Evolutionary conservation across 345 rosid genomes (phyloP).

Genomic region (Citrus sp.): DNA sequence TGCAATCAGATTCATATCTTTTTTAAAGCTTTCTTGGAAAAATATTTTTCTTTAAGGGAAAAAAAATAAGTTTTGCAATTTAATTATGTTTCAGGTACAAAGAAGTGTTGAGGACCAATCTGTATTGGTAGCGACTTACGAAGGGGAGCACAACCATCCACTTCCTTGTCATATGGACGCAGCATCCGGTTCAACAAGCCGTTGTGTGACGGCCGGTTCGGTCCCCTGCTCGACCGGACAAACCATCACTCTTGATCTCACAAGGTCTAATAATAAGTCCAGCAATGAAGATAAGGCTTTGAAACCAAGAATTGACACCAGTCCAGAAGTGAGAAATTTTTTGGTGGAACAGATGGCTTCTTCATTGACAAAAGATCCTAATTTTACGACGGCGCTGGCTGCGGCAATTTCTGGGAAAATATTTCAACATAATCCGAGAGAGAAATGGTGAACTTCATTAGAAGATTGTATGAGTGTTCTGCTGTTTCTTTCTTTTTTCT

Average conservation of each 20-base stretch:
- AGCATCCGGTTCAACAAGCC: constrained; percentile 39
- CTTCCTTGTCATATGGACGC: constrained; percentile 60
- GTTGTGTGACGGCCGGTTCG: constrained; percentile 31
- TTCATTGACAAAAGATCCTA: constrained; percentile 87
- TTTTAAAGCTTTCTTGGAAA: background rate
- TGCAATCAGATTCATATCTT: background rate
- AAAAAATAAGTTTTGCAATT: background rate
- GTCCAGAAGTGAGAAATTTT: constrained; percentile 53
- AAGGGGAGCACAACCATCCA: constrained; percentile 98
- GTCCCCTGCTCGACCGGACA: constrained; percentile 43
- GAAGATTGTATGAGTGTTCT: background rate
- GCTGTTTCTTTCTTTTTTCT: background rate
- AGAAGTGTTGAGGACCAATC: constrained; percentile 90
- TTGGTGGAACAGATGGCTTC: constrained; percentile 97
- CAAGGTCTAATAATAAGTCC: constrained; percentile 34
- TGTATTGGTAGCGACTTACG: constrained; percentile 85
- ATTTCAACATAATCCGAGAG: constrained; percentile 43
- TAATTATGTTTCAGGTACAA: constrained; percentile 65
- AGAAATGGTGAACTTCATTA: constrained; percentile 29
- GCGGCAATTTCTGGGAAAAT: constrained; percentile 91
- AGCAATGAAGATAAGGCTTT: constrained; percentile 21
- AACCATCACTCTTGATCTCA: constrained; percentile 47
- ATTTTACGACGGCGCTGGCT: constrained; percentile 91
- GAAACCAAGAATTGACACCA: constrained; percentile 40
- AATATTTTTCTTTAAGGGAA: too few species aligned